A percentile compares a stretch with the other conserved stretches of the same genome.
Evolutionary conservation across 1,139 yeast genomes (phyloP).

Genomic region (Scheffersomyces segobiensis): DNA sequence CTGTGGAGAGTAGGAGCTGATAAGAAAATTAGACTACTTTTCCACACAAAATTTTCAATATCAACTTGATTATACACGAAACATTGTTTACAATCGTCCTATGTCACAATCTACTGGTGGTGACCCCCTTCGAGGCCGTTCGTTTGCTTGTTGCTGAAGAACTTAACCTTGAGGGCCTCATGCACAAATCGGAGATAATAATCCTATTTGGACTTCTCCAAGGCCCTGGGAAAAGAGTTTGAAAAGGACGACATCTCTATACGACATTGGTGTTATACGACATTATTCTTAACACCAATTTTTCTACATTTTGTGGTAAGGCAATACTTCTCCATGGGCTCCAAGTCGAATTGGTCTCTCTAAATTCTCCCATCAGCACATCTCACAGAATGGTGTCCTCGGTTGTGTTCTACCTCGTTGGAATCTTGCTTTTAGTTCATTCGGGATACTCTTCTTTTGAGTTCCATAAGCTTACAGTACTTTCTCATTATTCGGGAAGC

Average conservation of each 20-base stretch:
- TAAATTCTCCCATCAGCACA: neutral
- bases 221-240: too few relatives aligned
- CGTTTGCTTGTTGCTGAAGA: neutral
- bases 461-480: conserved; percentile 39
- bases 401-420: conserved; percentile 23
- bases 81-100: too few relatives aligned
- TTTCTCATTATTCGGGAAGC: conserved; percentile 14
- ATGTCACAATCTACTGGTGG: neutral
- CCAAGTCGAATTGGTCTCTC: neutral
- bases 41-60: neutral
- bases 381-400: conserved; percentile 3
- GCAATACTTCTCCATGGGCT: neutral
- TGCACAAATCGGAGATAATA: neutral
- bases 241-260: conserved; percentile 2
- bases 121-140: neutral
- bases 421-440: conserved; percentile 39
- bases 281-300: neutral
- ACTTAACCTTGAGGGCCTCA: neutral
- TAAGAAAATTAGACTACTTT: neutral
- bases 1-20: too few relatives aligned
- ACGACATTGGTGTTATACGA: conserved; percentile 1
- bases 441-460: conserved; percentile 56
- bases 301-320: neutral
- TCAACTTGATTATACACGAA: neutral
- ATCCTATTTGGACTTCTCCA: neutral